phyloP scores from a whole-genome alignment of 371 early-diverging fungal species.

The Amoeboradix gromovi region DNA sequence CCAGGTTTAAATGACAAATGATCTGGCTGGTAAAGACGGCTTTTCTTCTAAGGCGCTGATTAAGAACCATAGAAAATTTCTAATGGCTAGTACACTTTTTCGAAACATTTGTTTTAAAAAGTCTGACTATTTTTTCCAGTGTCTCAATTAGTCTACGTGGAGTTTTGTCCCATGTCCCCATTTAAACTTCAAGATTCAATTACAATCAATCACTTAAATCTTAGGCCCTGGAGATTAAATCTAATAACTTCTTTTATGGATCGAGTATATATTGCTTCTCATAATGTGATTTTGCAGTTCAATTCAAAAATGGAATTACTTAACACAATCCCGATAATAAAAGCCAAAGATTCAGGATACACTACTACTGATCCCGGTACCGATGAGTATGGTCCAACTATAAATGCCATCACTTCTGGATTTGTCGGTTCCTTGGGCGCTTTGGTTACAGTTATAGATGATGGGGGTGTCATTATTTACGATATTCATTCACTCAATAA shows the following conservation, averaged over 20 bases:
- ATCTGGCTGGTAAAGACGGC: no score
- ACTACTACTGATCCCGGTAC: not conserved
- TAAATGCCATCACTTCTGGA: not conserved
- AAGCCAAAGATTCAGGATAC: not conserved
- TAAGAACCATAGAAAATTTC: no score
- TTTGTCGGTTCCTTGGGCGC: not conserved
- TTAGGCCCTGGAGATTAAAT: not conserved
- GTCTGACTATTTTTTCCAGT: no score
- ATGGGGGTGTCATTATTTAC: not conserved
- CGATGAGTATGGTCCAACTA: not conserved
- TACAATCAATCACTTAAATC: no score
- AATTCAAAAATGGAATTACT: not conserved
- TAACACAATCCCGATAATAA: not conserved
- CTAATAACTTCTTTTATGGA: not conserved
- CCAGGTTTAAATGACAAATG: no score
- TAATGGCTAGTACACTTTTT: no score
- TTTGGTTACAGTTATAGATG: not conserved
- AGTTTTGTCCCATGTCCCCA: no score
- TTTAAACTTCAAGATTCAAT: no score
- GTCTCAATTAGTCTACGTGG: no score
- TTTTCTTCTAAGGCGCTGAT: no score
- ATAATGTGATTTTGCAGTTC: not conserved
- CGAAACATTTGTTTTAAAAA: no score
- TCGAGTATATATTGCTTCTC: not conserved
- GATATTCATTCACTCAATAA: not conserved